A percentile compares a stretch with the other conserved stretches of the same genome.
Evolutionary conservation across 78 protist genomes (phyloP).

Genomic region (Dictyostelium discoideum): dicty_2.7 NC_007088.5:6772501-6773000

Average conservation of each 20-base stretch:
- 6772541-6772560: conserved; percentile 40
- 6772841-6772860: conserved; percentile 69
- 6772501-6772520: conserved; percentile 58
- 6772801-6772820: conserved; percentile 42
- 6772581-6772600: conserved; percentile 11
- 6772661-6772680: conserved; percentile 32
- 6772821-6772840: conserved; percentile 58
- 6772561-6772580: conserved; percentile 54
- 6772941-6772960: background rate
- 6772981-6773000: background rate
- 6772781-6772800: conserved; percentile 17
- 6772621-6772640: conserved; percentile 57
- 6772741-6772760: conserved; percentile 54
- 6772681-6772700: conserved; percentile 69
- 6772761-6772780: conserved; percentile 61
- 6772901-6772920: background rate
- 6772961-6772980: background rate
- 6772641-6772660: conserved; percentile 32
- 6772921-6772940: background rate
- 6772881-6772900: conserved; percentile 32
- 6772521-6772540: conserved; percentile 47
- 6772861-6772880: conserved; percentile 53
- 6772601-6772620: conserved; percentile 16
- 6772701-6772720: conserved; percentile 38
- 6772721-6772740: conserved; percentile 50